Base-by-base conservation (phyloP, 805 yeast genomes). In the Wickerhamomyces chaumierensis region DNA sequence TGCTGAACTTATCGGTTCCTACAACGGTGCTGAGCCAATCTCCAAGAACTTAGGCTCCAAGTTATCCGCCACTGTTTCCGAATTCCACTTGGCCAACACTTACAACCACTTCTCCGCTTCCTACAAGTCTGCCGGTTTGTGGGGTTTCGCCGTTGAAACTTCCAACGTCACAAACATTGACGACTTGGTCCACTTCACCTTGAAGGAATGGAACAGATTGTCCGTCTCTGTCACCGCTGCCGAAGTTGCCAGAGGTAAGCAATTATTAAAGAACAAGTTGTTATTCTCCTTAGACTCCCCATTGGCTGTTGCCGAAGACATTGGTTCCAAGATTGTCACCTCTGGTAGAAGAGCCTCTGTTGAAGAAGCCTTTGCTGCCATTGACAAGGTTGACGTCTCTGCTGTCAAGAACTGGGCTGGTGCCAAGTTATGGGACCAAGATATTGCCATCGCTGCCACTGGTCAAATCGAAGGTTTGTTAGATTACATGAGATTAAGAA, bases 121-220 rank as follows among this genome's bases (percentile, higher is more conserved):
- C 35, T 81, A 76, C 71, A 71, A 81, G 48, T 85, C 81, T 62
- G 67, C 81, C 42, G 92, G 92, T 58, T 71, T 83, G 60, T 83
- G 88, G 85, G 94, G 94, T 58, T 78, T 79, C 66, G 66, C 72
- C 60, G 69, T 84, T 45, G 76, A 72, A 56, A 69, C 79, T 47
- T 64, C 78, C 42, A 74, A 80, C 62, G 58, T 78, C 48, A 60
- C 47, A 32, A 64, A 66, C 52, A 65, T 83, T 49, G 94, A 83
- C 62, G 94, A 83, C 58, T 71, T 81, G 47, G 69, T 78, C 45
- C 94, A 83, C 63, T 83, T 83, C 66, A 69, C 85, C 42, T 68
- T 82, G 63, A 83, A 81, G 63, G 83, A 82, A 69, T 83, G 94
- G 92, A 82, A 81, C 72, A 77, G 92, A 71, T 71, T 81, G 61